These are phyloP conservation scores for Pinus albicaulis DNA, from an alignment of 75 land plant genomes.

Conservation along the genomic window DNA sequence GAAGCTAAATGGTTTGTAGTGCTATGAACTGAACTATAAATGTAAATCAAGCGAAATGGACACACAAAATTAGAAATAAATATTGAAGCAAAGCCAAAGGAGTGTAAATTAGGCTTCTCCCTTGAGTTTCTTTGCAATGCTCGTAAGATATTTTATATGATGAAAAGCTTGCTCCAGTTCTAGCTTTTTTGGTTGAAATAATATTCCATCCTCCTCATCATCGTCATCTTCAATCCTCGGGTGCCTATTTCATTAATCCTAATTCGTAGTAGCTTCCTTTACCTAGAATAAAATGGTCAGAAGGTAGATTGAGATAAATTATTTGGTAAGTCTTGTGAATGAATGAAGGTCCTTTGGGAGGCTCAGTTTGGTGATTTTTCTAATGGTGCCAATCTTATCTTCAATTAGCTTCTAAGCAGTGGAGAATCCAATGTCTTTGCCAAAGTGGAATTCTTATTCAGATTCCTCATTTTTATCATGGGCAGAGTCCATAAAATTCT, in stretches of 20 bases:
- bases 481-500: conserved; percentile 97
- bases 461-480: conserved; percentile 99
- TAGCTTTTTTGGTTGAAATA: conserved; percentile 67
- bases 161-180: conserved; percentile 87
- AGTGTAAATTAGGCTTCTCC: conserved; percentile 18
- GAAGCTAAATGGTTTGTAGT: too few relatives aligned
- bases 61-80: neutral
- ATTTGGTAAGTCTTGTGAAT: too few relatives aligned
- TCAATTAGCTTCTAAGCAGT: conserved; percentile 89
- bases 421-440: conserved; percentile 94
- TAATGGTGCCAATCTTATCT: conserved; percentile 92
- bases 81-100: neutral
- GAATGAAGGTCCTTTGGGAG: conserved; percentile 70
- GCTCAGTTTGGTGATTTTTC: conserved; percentile 99
- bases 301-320: too few relatives aligned
- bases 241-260: too few relatives aligned
- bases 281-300: too few relatives aligned
- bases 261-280: too few relatives aligned
- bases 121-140: conserved; percentile 85
- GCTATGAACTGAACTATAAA: too few relatives aligned
- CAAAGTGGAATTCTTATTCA: conserved; percentile 84
- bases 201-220: neutral
- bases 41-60: neutral
- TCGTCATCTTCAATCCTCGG: too few relatives aligned
- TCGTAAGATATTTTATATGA: conserved; percentile 80